Conservation (phyloP, 225 moss, liverwort and hornwort genomes). For the Anthoceros angustus region DNA sequence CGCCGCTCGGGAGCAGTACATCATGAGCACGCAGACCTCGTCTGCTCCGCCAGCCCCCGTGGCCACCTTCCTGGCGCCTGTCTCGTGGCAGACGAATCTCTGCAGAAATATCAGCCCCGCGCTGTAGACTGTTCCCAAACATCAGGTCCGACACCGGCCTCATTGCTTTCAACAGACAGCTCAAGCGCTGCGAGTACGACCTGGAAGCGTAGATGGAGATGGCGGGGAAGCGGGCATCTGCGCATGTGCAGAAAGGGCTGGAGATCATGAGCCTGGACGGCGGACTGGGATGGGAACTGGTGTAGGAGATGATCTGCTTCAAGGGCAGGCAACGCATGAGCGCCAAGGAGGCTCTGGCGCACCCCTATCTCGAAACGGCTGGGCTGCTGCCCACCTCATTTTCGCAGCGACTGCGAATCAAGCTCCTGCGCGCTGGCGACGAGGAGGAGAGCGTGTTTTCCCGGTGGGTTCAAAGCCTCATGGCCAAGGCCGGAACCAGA, state of each 20-base stretch:
- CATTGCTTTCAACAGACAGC: conserved; percentile 88
- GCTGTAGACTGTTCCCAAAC: conserved; percentile 85
- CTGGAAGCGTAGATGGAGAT: conserved; percentile 55
- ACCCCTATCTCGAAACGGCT: conserved; percentile 70
- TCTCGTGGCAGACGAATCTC: conserved; percentile 99
- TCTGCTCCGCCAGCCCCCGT: conserved; percentile 82
- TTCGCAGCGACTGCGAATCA: conserved; percentile 49
- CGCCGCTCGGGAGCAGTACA: conserved; percentile 96
- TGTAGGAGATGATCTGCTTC: conserved; percentile 75
- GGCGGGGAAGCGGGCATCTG: conserved; percentile 41
- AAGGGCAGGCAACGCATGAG: conserved; percentile 70
- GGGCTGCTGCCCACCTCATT: conserved; percentile 46
- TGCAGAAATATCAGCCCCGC: no score
- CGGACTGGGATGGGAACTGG: conserved; percentile 80
- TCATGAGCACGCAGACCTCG: conserved; percentile 98
- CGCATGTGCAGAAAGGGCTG: conserved; percentile 71
- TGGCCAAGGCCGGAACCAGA: conserved; percentile 83
- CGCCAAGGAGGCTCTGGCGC: conserved; percentile 61
- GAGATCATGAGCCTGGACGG: conserved; percentile 81
- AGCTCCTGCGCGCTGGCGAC: conserved; percentile 40
- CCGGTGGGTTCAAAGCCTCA: conserved; percentile 64
- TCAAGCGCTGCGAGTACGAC: conserved; percentile 80
- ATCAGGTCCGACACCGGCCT: conserved; percentile 73
- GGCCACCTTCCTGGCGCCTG: conserved; percentile 81
- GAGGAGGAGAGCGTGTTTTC: conserved; percentile 51